A percentile compares a stretch with the other conserved stretches of the same genome.
Conservation (phyloP, 805 yeast species). For the Metschnikowia reukaufii region DNA sequence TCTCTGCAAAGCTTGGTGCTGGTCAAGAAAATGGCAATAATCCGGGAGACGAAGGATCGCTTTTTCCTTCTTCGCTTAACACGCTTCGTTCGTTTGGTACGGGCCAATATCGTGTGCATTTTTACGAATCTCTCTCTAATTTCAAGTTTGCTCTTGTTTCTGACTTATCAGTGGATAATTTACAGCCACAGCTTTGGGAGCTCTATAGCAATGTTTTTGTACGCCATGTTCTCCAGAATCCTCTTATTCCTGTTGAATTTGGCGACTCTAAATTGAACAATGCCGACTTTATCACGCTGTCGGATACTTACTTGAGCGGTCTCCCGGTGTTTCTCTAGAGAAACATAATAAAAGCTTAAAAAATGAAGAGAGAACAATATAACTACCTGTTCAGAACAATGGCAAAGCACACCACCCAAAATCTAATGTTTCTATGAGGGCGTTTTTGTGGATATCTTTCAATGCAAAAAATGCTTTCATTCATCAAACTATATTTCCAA, state of each 20-base stretch:
- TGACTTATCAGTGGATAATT: conserved; percentile 57
- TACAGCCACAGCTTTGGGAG: conserved; percentile 55
- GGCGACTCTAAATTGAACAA: conserved; percentile 55
- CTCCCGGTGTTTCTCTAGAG: conserved; percentile 23
- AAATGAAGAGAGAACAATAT: too few relatives aligned
- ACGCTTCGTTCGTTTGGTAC: conserved; percentile 61
- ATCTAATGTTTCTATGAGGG: too few relatives aligned
- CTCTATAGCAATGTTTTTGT: conserved; percentile 62
- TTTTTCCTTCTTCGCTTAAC: conserved; percentile 23
- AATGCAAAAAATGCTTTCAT: too few relatives aligned
- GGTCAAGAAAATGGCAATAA: conserved; percentile 22
- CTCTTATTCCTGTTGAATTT: conserved; percentile 56
- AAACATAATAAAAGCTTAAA: too few relatives aligned
- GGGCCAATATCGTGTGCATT: conserved; percentile 75
- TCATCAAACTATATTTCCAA: too few relatives aligned
- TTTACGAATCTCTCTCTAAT: conserved; percentile 75
- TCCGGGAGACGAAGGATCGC: conserved; percentile 6
- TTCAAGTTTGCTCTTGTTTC: conserved; percentile 73
- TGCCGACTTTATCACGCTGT: conserved; percentile 52
- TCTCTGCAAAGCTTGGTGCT: conserved; percentile 55
- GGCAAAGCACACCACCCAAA: too few relatives aligned
- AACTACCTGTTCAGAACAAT: too few relatives aligned
- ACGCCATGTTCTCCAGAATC: conserved; percentile 59
- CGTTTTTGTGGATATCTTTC: too few relatives aligned
- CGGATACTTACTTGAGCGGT: conserved; percentile 48